Conservation (phyloP, 148 eudicot species). For the Rhododendron williamsianum region DNA sequence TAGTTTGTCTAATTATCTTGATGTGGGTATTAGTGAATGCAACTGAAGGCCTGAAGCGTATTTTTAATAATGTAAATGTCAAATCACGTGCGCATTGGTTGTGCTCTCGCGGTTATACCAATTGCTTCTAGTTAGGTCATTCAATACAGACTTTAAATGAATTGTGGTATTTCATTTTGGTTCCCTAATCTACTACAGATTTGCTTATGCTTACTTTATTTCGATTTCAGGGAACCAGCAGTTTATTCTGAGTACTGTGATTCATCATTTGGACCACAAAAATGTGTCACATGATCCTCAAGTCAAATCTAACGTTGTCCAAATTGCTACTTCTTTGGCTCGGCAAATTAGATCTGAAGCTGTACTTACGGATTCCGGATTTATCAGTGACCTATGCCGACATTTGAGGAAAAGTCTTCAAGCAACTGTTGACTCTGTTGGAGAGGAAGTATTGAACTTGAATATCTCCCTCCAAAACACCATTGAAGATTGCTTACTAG, state of each 20-base stretch:
- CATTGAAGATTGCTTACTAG: conserved; percentile 75
- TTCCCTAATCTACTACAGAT: background rate
- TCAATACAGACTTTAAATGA: background rate
- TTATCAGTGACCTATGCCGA: conserved; percentile 69
- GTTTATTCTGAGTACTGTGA: conserved; percentile 55
- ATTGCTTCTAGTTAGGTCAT: background rate
- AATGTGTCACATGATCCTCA: conserved; percentile 71
- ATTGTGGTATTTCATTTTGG: background rate
- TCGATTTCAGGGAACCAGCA: conserved; percentile 57
- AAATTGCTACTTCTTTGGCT: conserved; percentile 69
- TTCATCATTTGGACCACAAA: conserved; percentile 97
- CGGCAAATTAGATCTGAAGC: conserved; percentile 65
- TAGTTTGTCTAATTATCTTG: background rate
- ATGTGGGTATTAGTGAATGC: background rate
- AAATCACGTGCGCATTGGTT: background rate
- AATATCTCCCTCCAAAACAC: conserved; percentile 73
- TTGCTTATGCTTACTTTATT: background rate
- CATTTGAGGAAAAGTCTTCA: conserved; percentile 89
- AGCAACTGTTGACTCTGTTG: conserved; percentile 54
- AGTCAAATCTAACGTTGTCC: conserved; percentile 64
- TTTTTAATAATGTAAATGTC: background rate
- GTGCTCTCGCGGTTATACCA: background rate
- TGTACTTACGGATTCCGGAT: conserved; percentile 65
- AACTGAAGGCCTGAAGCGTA: background rate
- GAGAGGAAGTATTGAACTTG: conserved; percentile 55